Conservation (phyloP, 495 filamentous ascomycete species). For the Penicillium salamii region DNA sequence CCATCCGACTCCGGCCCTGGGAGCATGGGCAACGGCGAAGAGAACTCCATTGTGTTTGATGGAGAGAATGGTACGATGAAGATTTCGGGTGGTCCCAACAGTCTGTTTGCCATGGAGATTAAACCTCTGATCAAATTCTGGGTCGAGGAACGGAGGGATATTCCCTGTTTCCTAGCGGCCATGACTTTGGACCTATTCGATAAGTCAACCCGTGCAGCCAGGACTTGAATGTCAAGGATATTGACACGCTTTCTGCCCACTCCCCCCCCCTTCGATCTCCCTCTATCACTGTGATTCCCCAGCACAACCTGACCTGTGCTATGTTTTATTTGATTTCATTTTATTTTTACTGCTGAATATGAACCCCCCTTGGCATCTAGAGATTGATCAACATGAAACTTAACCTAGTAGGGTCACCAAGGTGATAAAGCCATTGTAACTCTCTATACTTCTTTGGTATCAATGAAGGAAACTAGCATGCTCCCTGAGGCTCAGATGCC, state of each 20-base stretch:
- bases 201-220: constrained; percentile 60
- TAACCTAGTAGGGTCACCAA: no score
- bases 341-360: neutral
- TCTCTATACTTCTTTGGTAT: no score
- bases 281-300: constrained; percentile 26
- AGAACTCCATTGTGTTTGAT: constrained; percentile 92
- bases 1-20: constrained; percentile 44
- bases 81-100: constrained; percentile 83
- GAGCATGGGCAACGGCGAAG: constrained; percentile 58
- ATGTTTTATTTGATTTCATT: constrained; percentile 14
- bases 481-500: no score
- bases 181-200: constrained; percentile 91
- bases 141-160: constrained; percentile 86
- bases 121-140: constrained; percentile 83
- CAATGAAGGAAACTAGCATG: no score
- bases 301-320: constrained; percentile 22
- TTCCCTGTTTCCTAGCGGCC: constrained; percentile 88
- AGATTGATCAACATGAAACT: no score
- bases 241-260: neutral
- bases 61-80: constrained; percentile 97
- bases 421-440: no score
- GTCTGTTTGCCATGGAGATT: constrained; percentile 80
- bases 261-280: constrained; percentile 1
- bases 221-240: constrained; percentile 29
- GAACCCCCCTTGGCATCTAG: no score